Percentiles rank a stretch among this genome's conserved stretches.
These are phyloP conservation scores for Beta macrorhiza DNA, from an alignment of 179 eudicot genomes.

Conservation along the genomic window DNA sequence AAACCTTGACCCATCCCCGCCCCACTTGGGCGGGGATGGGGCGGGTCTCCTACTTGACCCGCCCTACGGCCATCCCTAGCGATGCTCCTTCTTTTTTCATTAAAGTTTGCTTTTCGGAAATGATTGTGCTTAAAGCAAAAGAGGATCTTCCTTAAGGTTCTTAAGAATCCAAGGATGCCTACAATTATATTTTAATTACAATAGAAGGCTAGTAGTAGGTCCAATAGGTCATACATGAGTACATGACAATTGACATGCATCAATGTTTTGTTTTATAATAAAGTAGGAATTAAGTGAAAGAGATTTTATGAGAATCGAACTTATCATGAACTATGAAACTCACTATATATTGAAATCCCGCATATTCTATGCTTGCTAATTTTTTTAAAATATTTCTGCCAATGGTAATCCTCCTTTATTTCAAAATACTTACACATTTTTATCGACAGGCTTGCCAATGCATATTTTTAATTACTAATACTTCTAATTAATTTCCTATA, in stretches of 20 bases:
- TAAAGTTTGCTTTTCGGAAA: constrained; percentile 5
- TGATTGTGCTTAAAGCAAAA: constrained; percentile 17
- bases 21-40: too few species aligned
- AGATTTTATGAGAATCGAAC: not conserved
- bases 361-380: too few species aligned
- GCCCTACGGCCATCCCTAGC: too few species aligned
- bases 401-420: too few species aligned
- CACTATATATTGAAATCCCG: not conserved
- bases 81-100: constrained; percentile 11
- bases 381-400: too few species aligned
- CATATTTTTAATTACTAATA: too few species aligned
- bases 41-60: too few species aligned
- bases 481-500: too few species aligned
- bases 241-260: not conserved
- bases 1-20: too few species aligned
- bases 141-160: constrained; percentile 6
- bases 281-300: not conserved
- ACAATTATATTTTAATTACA: not conserved
- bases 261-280: not conserved
- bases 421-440: too few species aligned
- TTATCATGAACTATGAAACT: not conserved
- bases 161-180: constrained; percentile 13
- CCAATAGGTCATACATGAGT: not conserved
- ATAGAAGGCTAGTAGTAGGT: not conserved
- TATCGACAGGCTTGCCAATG: too few species aligned